A percentile compares a stretch with the other conserved stretches of the same genome.
Evolutionary conservation across 768 basidiomycete species (phyloP).

Genomic region (Solioccasus polychromus): DNA sequence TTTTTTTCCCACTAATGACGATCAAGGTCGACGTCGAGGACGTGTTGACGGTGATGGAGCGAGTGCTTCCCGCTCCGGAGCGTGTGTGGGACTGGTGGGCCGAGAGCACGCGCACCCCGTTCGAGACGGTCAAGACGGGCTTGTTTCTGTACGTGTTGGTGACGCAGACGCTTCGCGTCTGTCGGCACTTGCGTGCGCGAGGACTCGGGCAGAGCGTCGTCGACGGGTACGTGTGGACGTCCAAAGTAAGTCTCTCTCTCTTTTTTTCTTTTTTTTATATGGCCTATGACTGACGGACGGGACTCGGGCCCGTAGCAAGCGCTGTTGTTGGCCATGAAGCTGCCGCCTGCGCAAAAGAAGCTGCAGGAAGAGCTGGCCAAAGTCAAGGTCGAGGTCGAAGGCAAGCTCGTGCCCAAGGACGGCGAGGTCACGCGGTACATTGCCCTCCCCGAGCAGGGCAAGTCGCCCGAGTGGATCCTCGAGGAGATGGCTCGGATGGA

Average conservation of each 20-base stretch:
- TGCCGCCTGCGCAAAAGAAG: constrained; percentile 59
- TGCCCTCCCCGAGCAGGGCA: constrained; percentile 60
- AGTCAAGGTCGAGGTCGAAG: constrained; percentile 64
- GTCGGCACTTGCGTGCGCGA: constrained; percentile 37
- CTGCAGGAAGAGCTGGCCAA: constrained; percentile 62
- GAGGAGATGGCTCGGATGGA: constrained; percentile 84
- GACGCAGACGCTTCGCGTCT: constrained; percentile 24
- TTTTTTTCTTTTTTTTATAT: too few relatives aligned
- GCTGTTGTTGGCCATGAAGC: constrained; percentile 53
- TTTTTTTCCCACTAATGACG: too few relatives aligned
- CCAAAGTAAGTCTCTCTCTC: constrained; percentile 18
- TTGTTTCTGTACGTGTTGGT: constrained; percentile 34
- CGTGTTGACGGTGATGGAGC: constrained; percentile 10
- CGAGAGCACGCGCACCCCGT: constrained; percentile 14
- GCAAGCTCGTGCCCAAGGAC: constrained; percentile 63
- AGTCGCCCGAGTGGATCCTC: constrained; percentile 68
- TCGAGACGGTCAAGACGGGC: constrained; percentile 31
- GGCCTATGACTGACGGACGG: too few relatives aligned
- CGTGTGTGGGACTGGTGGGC: constrained; percentile 15
- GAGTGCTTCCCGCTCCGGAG: background rate
- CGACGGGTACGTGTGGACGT: constrained; percentile 29
- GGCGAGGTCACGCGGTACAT: constrained; percentile 63
- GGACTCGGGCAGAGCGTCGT: constrained; percentile 29
- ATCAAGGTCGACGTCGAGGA: constrained; percentile 8
- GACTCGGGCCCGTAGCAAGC: too few relatives aligned